Percentiles rank a stretch among this genome's conserved stretches.
These are phyloP conservation scores for Ophiosphaerella korrae DNA, from an alignment of 2,329 filamentous ascomycete species.

Conservation along the genomic window DNA sequence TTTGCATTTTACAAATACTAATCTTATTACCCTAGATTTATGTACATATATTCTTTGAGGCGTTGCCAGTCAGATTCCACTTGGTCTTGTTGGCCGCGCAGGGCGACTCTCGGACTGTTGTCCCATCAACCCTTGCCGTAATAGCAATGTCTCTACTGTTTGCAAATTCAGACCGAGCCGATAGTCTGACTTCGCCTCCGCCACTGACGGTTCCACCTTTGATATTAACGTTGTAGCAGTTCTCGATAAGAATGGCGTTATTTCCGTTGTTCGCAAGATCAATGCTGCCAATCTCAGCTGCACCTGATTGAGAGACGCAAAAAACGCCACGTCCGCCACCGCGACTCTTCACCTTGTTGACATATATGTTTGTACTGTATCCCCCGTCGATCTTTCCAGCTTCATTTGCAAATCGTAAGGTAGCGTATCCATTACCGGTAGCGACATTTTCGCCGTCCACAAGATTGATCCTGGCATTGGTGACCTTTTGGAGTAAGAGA, in stretches of 20 bases:
- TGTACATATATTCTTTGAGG: conserved; percentile 26
- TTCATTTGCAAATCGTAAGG: conserved; percentile 62
- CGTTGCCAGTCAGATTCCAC: conserved; percentile 57
- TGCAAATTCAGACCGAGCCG: conserved; percentile 60
- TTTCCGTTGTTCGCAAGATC: conserved; percentile 61
- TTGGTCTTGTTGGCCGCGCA: conserved; percentile 59
- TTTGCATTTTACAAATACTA: too few relatives aligned
- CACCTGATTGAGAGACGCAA: conserved; percentile 63
- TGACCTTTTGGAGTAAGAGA: conserved; percentile 60
- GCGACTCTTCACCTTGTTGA: conserved; percentile 61
- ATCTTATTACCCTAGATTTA: background rate
- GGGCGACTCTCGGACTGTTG: conserved; percentile 58
- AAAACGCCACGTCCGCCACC: conserved; percentile 64
- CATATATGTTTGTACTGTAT: conserved; percentile 59
- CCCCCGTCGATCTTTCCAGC: conserved; percentile 58
- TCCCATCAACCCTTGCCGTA: conserved; percentile 56
- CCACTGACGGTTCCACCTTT: conserved; percentile 58
- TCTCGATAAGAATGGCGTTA: conserved; percentile 64
- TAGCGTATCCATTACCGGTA: conserved; percentile 60
- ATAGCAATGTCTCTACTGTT: conserved; percentile 60
- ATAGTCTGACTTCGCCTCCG: conserved; percentile 61
- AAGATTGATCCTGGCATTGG: conserved; percentile 58
- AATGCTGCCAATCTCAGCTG: conserved; percentile 55
- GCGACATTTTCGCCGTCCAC: conserved; percentile 64
- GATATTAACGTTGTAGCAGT: conserved; percentile 63